Percentiles rank a stretch among this genome's conserved stretches.
These are phyloP conservation scores for Fusarium coffeatum DNA, from an alignment of 2,329 filamentous ascomycete genomes.

Conservation along the genomic window DNA sequence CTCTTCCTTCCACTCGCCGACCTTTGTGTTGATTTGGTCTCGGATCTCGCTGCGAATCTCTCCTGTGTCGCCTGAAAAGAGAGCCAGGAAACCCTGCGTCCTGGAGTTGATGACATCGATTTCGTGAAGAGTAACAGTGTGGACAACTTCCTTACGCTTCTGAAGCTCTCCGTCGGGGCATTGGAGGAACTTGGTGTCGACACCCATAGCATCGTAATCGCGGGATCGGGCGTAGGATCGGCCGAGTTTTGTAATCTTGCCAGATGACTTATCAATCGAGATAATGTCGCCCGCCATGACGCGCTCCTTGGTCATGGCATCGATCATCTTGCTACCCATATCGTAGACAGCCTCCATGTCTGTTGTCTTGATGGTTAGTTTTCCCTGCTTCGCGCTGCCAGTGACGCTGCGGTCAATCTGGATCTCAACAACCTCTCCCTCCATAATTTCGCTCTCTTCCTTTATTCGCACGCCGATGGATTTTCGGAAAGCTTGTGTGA, in stretches of 20 bases:
- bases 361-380: conserved; percentile 98
- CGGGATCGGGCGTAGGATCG: conserved; percentile 93
- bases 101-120: conserved; percentile 99
- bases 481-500: conserved; percentile 98
- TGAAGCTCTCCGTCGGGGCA: conserved; percentile 98
- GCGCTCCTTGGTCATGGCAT: conserved; percentile 99
- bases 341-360: conserved; percentile 99
- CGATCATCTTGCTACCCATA: conserved; percentile 99
- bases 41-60: conserved; percentile 97
- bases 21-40: conserved; percentile 99
- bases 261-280: conserved; percentile 97
- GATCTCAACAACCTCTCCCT: conserved; percentile 98
- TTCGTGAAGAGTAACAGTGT: conserved; percentile 96
- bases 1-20: conserved; percentile 99
- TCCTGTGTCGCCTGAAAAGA: conserved; percentile 97
- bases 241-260: conserved; percentile 97
- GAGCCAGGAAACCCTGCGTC: conserved; percentile 96
- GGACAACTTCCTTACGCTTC: conserved; percentile 95
- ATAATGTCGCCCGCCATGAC: conserved; percentile 99
- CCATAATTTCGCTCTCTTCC: conserved; percentile 98
- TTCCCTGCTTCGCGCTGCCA: conserved; percentile 96
- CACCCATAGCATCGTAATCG: conserved; percentile 99
- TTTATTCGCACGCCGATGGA: conserved; percentile 98
- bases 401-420: conserved; percentile 98
- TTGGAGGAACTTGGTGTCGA: conserved; percentile 97